Percentiles rank a stretch among this genome's conserved stretches.
phyloP scores from a whole-genome alignment of 2,329 filamentous ascomycete species.

The Cucurbitaria berberidis region DNA sequence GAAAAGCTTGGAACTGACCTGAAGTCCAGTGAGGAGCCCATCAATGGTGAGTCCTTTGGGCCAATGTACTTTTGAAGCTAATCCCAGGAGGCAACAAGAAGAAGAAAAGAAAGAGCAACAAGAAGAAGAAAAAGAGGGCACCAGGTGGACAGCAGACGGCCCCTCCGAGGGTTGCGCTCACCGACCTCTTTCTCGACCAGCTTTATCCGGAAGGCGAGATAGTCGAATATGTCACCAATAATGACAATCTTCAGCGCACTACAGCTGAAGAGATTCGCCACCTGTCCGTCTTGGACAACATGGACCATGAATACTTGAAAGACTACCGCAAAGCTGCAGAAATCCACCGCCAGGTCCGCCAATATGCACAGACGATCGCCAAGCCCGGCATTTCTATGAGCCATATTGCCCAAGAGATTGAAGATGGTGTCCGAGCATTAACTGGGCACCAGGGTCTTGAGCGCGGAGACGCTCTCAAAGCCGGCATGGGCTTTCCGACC shows the following conservation, averaged over 20 bases:
- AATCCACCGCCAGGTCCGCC: slow-evolving; percentile 82
- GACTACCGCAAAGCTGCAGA: slow-evolving; percentile 88
- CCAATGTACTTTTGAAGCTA: slow-evolving; percentile 3
- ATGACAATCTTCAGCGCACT: slow-evolving; percentile 78
- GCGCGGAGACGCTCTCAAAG: slow-evolving; percentile 77
- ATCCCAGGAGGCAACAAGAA: slow-evolving; percentile 62
- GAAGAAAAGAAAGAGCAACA: slow-evolving; percentile 74
- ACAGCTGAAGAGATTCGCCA: slow-evolving; percentile 83
- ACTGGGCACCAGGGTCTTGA: slow-evolving; percentile 76
- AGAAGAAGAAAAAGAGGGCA: slow-evolving; percentile 72
- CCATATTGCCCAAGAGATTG: slow-evolving; percentile 81
- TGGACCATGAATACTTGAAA: slow-evolving; percentile 75
- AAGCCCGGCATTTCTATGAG: slow-evolving; percentile 79
- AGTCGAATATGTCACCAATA: slow-evolving; percentile 66
- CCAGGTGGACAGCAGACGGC: slow-evolving; percentile 65
- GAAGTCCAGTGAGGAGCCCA: slow-evolving; percentile 30
- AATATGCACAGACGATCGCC: slow-evolving; percentile 77
- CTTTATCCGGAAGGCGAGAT: slow-evolving; percentile 78
- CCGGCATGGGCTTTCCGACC: slow-evolving; percentile 84
- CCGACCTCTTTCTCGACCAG: slow-evolving; percentile 71
- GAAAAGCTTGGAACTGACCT: slow-evolving; percentile 41
- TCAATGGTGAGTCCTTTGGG: background rate
- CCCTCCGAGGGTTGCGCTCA: slow-evolving; percentile 74
- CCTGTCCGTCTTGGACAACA: slow-evolving; percentile 65
- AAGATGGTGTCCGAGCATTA: slow-evolving; percentile 76